These are phyloP conservation scores for Penicillium nucicola DNA, from an alignment of 495 filamentous ascomycete species.

Conservation along the genomic window DNA sequence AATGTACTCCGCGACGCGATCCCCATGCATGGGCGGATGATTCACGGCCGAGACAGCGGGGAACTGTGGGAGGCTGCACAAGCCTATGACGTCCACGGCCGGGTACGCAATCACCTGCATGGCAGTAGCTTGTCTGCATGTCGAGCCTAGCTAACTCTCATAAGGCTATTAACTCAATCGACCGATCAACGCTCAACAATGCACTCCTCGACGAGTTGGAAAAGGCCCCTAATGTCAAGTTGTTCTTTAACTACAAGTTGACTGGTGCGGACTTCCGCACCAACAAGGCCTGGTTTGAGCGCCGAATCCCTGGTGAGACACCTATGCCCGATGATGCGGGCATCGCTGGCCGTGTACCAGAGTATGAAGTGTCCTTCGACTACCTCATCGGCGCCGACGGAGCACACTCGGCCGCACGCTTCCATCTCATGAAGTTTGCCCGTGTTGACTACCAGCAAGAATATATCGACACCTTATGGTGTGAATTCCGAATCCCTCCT, in stretches of 20 bases:
- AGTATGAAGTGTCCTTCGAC: conserved; percentile 81
- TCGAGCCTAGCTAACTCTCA: conserved; percentile 7
- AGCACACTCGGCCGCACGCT: conserved; percentile 84
- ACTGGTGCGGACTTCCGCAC: conserved; percentile 77
- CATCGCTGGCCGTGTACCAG: conserved; percentile 37
- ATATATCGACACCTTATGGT: conserved; percentile 97
- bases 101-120: conserved; percentile 49
- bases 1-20: conserved; percentile 73
- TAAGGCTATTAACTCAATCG: conserved; percentile 60
- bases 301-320: conserved; percentile 31
- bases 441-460: conserved; percentile 89
- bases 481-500: conserved; percentile 83
- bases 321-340: conserved; percentile 26
- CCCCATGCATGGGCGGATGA: conserved; percentile 97
- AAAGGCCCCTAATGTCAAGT: conserved; percentile 75
- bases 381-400: conserved; percentile 94
- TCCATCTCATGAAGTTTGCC: conserved; percentile 90
- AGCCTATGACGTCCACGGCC: conserved; percentile 84
- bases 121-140: conserved; percentile 2
- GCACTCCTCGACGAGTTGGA: conserved; percentile 82
- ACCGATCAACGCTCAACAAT: conserved; percentile 82
- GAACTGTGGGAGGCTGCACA: conserved; percentile 74
- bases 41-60: conserved; percentile 71
- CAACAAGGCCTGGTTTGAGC: conserved; percentile 86
- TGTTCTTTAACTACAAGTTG: conserved; percentile 91